Base-by-base conservation (phyloP, 139 green algal species). In the Asterochloris sp. region DNA sequence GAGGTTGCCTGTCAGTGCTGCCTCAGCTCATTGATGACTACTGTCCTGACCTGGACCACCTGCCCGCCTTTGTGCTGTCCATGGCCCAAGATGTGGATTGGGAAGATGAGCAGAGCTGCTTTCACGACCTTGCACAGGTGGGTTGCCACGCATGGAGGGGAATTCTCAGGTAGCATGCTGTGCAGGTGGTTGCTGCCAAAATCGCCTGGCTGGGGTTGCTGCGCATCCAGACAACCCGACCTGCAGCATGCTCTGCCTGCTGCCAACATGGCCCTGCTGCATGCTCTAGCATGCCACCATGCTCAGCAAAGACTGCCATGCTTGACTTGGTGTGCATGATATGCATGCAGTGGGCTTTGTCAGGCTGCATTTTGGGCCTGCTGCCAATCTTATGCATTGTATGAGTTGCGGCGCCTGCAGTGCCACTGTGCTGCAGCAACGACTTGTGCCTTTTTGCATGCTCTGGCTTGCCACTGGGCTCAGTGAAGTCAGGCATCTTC, bases 61-160 rank as follows among this genome's bases (percentile, higher is more conserved):
- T 87, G 75, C 84, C 84, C 10, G 28, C 77, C 17, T 87, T 87
- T 75, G 73, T 87, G 80, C 80, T 87, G 74, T 24, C 28, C 28
- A 75, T 87, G 10, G 84, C 79, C 15, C 68, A 73, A 11, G 80
- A 87, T 61, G 77, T 84, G 71, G 83, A 86, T 62, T 86, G 83
- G 83, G 77, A 83, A 21, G 26, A 80, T 60, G 76, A 80, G 76
- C 69, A 86, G 47, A 21, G 64, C 17, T 86, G 83, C 83, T 86
- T 83, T 62, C 79, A 61, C 19, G 26, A 19, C 14, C 12, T 86
- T 17, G 83, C 83, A 29, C 28, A 86, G 83, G 82, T 85, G 63
- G 12, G 28, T 13, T 10, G 28, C 26, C 26, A 14, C 15, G 28
- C 74, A 29, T 28, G 14, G 27, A 23, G 29, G 13, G 13, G 15